A percentile compares a stretch with the other conserved stretches of the same genome.
phyloP scores from a whole-genome alignment of 192 early-diverging fungal genomes.

The Coemansia sp. region DNA sequence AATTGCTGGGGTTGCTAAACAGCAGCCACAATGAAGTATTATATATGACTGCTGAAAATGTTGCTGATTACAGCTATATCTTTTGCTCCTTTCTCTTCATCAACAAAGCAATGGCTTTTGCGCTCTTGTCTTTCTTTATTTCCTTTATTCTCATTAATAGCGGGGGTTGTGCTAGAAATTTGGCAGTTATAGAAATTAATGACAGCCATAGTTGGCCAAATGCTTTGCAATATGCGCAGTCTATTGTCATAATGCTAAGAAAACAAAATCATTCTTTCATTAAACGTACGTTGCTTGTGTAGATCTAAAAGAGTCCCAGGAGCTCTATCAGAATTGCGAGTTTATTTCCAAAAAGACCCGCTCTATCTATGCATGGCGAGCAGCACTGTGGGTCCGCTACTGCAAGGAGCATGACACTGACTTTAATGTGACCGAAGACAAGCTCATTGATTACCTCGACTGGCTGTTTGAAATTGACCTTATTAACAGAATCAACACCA shows the following conservation, averaged over 20 bases:
- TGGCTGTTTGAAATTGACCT: constrained; percentile 54
- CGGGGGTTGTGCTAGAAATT: background rate
- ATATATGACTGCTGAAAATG: background rate
- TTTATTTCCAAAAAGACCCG: constrained; percentile 57
- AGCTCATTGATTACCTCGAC: constrained; percentile 49
- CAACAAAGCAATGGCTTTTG: background rate
- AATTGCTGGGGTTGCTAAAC: background rate
- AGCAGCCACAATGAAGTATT: constrained; percentile 1
- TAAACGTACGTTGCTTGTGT: constrained; percentile 6
- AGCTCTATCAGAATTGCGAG: constrained; percentile 47
- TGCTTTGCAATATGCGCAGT: background rate
- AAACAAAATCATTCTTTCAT: background rate
- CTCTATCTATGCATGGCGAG: constrained; percentile 54
- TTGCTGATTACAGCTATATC: background rate
- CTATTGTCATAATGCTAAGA: background rate
- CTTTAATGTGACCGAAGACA: constrained; percentile 48
- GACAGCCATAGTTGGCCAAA: background rate
- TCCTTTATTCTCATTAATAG: background rate
- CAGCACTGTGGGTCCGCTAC: constrained; percentile 52
- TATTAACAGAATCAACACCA: constrained; percentile 55
- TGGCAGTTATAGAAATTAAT: background rate
- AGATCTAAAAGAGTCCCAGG: constrained; percentile 56
- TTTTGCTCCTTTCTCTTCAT: background rate
- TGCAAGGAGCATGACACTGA: constrained; percentile 42
- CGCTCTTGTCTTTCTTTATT: background rate